Evolutionary conservation across 176 grass and related monocot genomes (phyloP).

Genomic region (Phragmites australis): DNA sequence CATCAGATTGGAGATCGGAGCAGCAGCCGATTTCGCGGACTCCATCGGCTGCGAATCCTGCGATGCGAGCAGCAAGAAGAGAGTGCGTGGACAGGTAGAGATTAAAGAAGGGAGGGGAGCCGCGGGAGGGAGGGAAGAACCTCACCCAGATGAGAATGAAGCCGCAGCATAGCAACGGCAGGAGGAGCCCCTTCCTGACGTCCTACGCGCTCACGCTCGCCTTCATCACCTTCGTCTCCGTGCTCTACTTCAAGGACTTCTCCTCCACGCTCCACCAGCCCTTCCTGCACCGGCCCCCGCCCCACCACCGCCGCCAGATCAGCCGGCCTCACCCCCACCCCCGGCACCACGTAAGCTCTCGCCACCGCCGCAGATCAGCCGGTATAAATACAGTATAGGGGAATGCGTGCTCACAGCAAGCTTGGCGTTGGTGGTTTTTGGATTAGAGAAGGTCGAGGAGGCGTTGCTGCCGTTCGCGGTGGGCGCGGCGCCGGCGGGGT

Average conservation of each 20-base stretch:
- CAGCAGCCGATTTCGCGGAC: background rate
- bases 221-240: conserved; percentile 79
- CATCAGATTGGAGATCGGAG: conserved; percentile 32
- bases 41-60: conserved; percentile 7
- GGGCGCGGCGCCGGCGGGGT: conserved; percentile 44
- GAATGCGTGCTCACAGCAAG: background rate
- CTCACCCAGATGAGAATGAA: conserved; percentile 27
- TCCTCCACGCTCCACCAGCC: conserved; percentile 59
- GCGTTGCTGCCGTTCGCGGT: conserved; percentile 59
- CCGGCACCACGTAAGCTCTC: background rate
- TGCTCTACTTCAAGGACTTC: conserved; percentile 88
- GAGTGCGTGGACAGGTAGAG: background rate
- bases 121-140: background rate
- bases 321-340: background rate
- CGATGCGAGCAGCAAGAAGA: conserved; percentile 10
- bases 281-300: conserved; percentile 48
- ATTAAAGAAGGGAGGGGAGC: background rate
- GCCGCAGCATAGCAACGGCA: conserved; percentile 31
- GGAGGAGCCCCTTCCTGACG: conserved; percentile 44
- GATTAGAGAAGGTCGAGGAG: conserved; percentile 17
- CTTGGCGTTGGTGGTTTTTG: background rate
- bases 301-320: conserved; percentile 5
- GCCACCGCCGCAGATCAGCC: background rate
- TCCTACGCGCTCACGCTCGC: conserved; percentile 66
- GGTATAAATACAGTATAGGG: background rate